Percentiles rank a stretch among this genome's conserved stretches.
Conservation (phyloP, 192 early-diverging fungal genomes). For the Coemansia sp. region DNA sequence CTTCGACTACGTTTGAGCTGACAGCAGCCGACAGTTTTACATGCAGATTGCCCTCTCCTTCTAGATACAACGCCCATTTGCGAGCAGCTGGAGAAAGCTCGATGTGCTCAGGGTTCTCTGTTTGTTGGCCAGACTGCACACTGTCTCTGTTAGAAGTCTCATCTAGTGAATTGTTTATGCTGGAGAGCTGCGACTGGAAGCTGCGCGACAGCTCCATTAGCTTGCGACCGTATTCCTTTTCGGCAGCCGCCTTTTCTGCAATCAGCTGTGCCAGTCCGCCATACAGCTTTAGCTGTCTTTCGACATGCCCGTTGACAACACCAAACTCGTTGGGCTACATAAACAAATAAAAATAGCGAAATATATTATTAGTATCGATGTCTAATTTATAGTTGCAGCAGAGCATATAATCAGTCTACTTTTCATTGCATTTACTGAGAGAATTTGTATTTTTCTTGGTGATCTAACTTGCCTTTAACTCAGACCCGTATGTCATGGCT, state of each 20-base stretch:
- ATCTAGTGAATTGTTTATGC: conserved; percentile 10
- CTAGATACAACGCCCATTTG: conserved; percentile 39
- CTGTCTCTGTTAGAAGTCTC: background rate
- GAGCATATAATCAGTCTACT: background rate
- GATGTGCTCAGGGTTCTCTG: conserved; percentile 18
- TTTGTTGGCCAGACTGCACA: conserved; percentile 6
- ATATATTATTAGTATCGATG: background rate
- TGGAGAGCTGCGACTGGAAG: conserved; percentile 34
- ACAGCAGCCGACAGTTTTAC: conserved; percentile 29
- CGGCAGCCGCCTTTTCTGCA: conserved; percentile 39
- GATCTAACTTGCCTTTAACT: conserved; percentile 37
- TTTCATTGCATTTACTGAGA: background rate
- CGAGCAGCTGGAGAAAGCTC: conserved; percentile 36
- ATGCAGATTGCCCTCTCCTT: conserved; percentile 44
- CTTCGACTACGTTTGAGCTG: conserved; percentile 23
- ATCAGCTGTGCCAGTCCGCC: conserved; percentile 35
- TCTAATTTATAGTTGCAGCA: background rate
- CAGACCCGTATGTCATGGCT: conserved; percentile 46
- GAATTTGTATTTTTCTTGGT: background rate
- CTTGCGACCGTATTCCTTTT: conserved; percentile 42
- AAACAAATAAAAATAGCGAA: no score
- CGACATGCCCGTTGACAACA: conserved; percentile 38
- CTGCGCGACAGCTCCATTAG: conserved; percentile 32
- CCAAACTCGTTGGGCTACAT: conserved; percentile 53
- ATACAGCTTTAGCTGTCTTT: conserved; percentile 41